Evolutionary conservation across 2,329 filamentous ascomycete genomes (phyloP).

Genomic region (Aureobasidium lini): DNA sequence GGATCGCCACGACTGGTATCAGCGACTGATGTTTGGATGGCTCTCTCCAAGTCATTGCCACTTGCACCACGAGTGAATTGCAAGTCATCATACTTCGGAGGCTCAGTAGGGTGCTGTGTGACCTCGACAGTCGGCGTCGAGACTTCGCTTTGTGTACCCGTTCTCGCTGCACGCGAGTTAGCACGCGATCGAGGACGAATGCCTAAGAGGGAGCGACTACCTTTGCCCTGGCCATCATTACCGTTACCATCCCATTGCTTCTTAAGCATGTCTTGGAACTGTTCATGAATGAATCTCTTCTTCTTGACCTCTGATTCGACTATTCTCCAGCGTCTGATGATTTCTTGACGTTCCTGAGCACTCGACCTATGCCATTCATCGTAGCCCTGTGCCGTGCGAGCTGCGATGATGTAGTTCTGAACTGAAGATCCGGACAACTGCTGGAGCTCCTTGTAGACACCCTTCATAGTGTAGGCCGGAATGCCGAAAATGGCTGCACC

Average conservation of each 20-base stretch:
- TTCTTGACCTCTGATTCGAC: constrained; percentile 52
- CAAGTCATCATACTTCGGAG: constrained; percentile 25
- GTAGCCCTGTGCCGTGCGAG: constrained; percentile 67
- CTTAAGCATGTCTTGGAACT: constrained; percentile 36
- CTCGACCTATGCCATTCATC: constrained; percentile 53
- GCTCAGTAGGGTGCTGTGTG: constrained; percentile 23
- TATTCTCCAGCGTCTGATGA: constrained; percentile 59
- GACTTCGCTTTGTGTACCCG: not conserved
- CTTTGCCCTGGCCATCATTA: not conserved
- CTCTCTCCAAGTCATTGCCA: constrained; percentile 55
- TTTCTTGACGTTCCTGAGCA: constrained; percentile 53
- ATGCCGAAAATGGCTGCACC: constrained; percentile 45
- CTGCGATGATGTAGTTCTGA: constrained; percentile 71
- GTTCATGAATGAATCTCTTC: constrained; percentile 50
- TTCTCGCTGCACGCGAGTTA: not conserved
- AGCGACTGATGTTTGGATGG: constrained; percentile 61
- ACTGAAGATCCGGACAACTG: constrained; percentile 62
- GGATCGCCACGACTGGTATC: constrained; percentile 63
- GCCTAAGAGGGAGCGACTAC: not conserved
- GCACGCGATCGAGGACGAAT: not conserved
- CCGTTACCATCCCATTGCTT: constrained; percentile 25
- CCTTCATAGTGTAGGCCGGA: constrained; percentile 71
- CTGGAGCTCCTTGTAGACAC: constrained; percentile 65
- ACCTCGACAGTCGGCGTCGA: not conserved
- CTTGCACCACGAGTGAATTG: constrained; percentile 35